Evolutionary conservation across 306 rosid species (phyloP).

Genomic region (Gastrolobium bilobum): DNA sequence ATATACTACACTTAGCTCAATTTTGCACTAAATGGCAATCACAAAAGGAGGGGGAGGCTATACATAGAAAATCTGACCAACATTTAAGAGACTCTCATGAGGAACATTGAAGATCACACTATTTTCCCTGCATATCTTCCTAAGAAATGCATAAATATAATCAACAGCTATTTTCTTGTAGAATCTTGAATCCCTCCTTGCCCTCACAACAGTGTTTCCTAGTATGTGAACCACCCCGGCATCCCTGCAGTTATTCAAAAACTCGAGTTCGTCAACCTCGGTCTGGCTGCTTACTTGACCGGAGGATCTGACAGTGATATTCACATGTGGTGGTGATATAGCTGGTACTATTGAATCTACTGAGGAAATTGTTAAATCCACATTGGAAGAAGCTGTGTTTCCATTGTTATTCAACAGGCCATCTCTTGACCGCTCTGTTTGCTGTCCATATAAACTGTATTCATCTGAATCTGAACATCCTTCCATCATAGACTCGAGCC

Average conservation of each 20-base stretch:
- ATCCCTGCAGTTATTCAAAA: constrained; percentile 79
- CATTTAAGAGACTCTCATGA: constrained; percentile 95
- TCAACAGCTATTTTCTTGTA: constrained; percentile 83
- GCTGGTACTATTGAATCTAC: constrained; percentile 71
- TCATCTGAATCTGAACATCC: constrained; percentile 90
- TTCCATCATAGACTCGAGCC: constrained; percentile 93
- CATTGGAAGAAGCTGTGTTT: constrained; percentile 52
- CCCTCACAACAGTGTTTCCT: constrained; percentile 85
- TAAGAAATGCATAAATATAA: constrained; percentile 87
- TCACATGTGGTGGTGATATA: constrained; percentile 57
- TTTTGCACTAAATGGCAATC: constrained; percentile 39
- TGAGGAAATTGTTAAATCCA: constrained; percentile 64
- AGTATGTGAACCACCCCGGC: constrained; percentile 97
- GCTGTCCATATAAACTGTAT: constrained; percentile 70
- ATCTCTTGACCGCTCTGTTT: constrained; percentile 57
- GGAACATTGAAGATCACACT: constrained; percentile 97
- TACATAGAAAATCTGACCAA: constrained; percentile 91
- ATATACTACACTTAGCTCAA: constrained; percentile 44
- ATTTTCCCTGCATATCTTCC: constrained; percentile 92
- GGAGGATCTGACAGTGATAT: constrained; percentile 54
- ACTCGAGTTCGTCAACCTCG: constrained; percentile 80
- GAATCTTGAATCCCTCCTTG: constrained; percentile 78
- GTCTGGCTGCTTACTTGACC: constrained; percentile 66
- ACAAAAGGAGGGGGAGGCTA: constrained; percentile 36
- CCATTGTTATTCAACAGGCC: constrained; percentile 49